phyloP scores from a whole-genome alignment of 768 basidiomycete species.

The Suillus lakei region DNA sequence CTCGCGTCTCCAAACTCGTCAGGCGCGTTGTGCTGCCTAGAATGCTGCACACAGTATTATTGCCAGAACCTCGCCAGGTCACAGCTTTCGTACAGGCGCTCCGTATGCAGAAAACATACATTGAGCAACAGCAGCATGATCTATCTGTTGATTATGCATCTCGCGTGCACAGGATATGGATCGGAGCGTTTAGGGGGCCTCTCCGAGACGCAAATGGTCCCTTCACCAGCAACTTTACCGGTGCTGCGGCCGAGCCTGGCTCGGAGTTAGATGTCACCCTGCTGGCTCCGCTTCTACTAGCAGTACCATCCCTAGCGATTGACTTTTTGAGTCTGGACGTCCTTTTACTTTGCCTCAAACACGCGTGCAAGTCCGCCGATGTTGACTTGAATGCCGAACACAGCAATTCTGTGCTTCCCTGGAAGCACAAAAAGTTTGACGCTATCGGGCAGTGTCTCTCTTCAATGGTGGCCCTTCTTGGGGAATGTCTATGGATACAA shows the following conservation, averaged over 20 bases:
- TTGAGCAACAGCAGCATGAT: slow-evolving; percentile 18
- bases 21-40: slow-evolving; percentile 41
- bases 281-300: slow-evolving; percentile 13
- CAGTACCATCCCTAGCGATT: slow-evolving; percentile 33
- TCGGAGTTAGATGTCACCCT: slow-evolving; percentile 22
- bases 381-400: background rate
- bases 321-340: slow-evolving; percentile 37
- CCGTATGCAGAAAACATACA: slow-evolving; percentile 27
- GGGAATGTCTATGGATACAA: slow-evolving; percentile 32
- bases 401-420: slow-evolving; percentile 31
- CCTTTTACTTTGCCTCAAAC: slow-evolving; percentile 37
- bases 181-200: slow-evolving; percentile 24
- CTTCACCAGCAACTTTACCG: slow-evolving; percentile 13
- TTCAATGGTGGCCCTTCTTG: slow-evolving; percentile 38
- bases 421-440: slow-evolving; percentile 28
- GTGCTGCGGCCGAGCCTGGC: background rate
- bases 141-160: slow-evolving; percentile 38
- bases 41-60: slow-evolving; percentile 21
- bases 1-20: slow-evolving; percentile 37
- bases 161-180: slow-evolving; percentile 41
- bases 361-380: background rate
- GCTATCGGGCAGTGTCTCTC: slow-evolving; percentile 33
- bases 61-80: background rate
- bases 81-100: slow-evolving; percentile 36
- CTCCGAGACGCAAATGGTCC: slow-evolving; percentile 19